Base-by-base conservation (phyloP, 306 rosid species). In the Vachellia pachyceras region DNA sequence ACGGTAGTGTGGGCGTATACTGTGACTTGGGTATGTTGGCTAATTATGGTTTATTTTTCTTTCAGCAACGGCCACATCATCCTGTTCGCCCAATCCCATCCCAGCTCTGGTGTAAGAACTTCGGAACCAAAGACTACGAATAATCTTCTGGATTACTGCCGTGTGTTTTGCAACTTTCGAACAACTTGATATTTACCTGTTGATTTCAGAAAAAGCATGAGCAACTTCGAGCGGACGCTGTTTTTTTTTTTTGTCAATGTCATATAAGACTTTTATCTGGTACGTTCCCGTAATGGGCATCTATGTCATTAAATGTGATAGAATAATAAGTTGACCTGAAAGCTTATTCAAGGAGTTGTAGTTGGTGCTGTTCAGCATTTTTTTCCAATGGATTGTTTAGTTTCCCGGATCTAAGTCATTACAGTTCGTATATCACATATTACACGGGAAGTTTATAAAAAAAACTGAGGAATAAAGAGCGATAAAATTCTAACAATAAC, bases 1-100 rank as follows among this genome's bases (percentile, higher is more conserved):
- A 57, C 12, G 13, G 22, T 41, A 15, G 46, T 66, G 4, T 69
- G 58, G 58, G 47, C 49, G 33, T 9, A 70, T 74, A 10, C 68
- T 49, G 40, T 78, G 61, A 47, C 71, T 40, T 61, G 25, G 40
- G 36, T 25, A 33, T 55, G 42, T 73, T 82, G 75, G 54, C 85
- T 82, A 66, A 86, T 77, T 77, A 66, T 61, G 46, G 29, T 64
- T 44, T 82, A 63, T 84, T 68, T 47, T 75, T 72, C 11, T 84
- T 89, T 90, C 99, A 95, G 99, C 98, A 92, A 93, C 96, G 99
- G 77, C 99, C 99, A 0, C 98, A 87, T 87, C 89, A 90, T 60
- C 99, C 98, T 3, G 94, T 95, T 83, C 99, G 94, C n/a, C 94
- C 99, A 4, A 95, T 95, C 82, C 99, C 99, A 66, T 95, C 99